Conservation (phyloP, 345 rosid genomes). For the Sonneratia caseolaris region DNA sequence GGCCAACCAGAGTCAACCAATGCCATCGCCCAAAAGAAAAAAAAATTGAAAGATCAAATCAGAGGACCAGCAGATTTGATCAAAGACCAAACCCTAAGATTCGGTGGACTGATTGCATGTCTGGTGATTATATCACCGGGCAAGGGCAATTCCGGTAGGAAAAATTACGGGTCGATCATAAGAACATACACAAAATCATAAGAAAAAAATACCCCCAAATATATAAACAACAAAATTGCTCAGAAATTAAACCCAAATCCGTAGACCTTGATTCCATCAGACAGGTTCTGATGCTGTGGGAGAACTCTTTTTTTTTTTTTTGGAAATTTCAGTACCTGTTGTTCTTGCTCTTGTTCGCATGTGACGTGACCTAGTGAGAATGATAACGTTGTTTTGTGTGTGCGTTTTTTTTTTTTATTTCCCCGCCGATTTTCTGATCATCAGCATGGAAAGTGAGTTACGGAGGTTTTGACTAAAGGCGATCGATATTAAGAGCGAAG, state of each 20-base stretch:
- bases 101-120: not conserved
- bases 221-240: not conserved
- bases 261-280: not conserved
- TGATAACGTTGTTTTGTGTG: not conserved
- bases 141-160: slow-evolving; percentile 1
- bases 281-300: not conserved
- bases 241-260: not conserved
- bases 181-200: not conserved
- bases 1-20: not conserved
- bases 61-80: slow-evolving; percentile 1
- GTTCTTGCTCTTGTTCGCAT: not conserved
- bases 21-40: not conserved
- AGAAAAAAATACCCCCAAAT: not conserved
- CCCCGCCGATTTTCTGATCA: not conserved
- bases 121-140: not conserved
- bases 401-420: not conserved
- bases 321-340: not conserved
- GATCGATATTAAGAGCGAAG: not conserved
- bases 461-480: not conserved
- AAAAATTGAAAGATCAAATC: not conserved
- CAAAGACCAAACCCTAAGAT: slow-evolving; percentile 4
- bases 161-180: not conserved
- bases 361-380: slow-evolving; percentile 1
- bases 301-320: not conserved
- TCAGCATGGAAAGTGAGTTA: not conserved